A percentile compares a stretch with the other conserved stretches of the same genome.
These are phyloP conservation scores for Elasticomyces elasticus DNA, from an alignment of 495 filamentous ascomycete species.

Conservation along the genomic window DNA sequence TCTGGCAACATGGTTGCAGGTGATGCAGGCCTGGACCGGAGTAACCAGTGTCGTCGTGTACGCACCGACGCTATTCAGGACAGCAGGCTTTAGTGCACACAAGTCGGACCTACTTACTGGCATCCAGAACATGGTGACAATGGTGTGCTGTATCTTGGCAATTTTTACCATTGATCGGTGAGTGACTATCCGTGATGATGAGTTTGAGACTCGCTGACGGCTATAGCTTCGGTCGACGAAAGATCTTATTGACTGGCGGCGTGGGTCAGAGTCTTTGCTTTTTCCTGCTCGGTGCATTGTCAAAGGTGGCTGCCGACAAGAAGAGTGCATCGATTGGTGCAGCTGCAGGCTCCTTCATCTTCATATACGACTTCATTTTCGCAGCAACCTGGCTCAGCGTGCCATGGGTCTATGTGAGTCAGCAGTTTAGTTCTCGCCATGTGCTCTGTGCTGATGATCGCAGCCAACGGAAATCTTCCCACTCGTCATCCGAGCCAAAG, in stretches of 20 bases:
- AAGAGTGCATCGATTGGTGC: conserved; percentile 28
- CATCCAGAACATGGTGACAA: conserved; percentile 56
- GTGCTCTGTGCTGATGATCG: neutral
- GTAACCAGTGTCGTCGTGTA: conserved; percentile 59
- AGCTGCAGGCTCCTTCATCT: conserved; percentile 55
- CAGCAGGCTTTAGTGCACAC: conserved; percentile 49
- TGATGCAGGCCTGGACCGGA: conserved; percentile 64
- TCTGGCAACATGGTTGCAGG: conserved; percentile 59
- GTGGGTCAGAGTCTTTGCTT: conserved; percentile 51
- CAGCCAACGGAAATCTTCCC: conserved; percentile 65
- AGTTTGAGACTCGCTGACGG: neutral
- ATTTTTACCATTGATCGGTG: conserved; percentile 50
- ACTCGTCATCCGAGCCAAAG: conserved; percentile 52
- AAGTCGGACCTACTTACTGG: conserved; percentile 52
- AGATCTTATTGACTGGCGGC: conserved; percentile 56
- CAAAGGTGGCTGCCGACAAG: conserved; percentile 43
- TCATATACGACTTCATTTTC: conserved; percentile 57
- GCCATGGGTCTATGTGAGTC: conserved; percentile 45
- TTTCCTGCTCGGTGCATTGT: conserved; percentile 49
- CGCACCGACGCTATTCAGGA: conserved; percentile 56
- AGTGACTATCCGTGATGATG: neutral
- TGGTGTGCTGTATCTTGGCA: conserved; percentile 48
- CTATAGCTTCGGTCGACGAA: conserved; percentile 50
- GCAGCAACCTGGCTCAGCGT: conserved; percentile 62
- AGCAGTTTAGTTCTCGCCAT: too few relatives aligned